Percentiles rank a stretch among this genome's conserved stretches.
Evolutionary conservation across 2,329 filamentous ascomycete genomes (phyloP).

Genomic region (Ceratocystis harringtonii): DNA sequence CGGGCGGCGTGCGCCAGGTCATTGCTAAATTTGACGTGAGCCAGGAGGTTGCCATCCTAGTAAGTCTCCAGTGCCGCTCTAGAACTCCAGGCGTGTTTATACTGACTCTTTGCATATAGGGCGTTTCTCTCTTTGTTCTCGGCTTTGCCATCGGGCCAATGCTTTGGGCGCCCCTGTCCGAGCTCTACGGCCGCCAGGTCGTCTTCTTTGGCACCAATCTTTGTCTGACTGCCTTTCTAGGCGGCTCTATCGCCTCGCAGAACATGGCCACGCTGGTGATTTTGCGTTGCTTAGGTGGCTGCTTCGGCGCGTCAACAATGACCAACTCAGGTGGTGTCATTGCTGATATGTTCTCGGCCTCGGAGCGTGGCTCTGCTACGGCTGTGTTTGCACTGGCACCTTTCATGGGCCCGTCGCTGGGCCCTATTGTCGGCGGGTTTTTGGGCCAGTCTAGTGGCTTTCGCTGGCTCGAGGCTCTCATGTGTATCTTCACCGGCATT

Average conservation of each 20-base stretch:
- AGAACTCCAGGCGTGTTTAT: neutral
- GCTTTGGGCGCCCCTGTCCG: conserved; percentile 51
- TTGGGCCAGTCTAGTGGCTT: conserved; percentile 44
- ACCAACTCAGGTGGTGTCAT: conserved; percentile 49
- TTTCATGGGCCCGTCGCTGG: conserved; percentile 45
- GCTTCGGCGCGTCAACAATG: conserved; percentile 47
- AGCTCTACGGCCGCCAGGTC: conserved; percentile 46
- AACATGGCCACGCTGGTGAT: conserved; percentile 46
- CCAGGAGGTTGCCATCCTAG: conserved; percentile 38
- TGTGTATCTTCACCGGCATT: conserved; percentile 44
- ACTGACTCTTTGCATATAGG: conserved; percentile 20
- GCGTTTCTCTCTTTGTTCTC: conserved; percentile 48
- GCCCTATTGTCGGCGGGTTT: conserved; percentile 50
- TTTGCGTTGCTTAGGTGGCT: conserved; percentile 53
- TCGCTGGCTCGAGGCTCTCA: conserved; percentile 50
- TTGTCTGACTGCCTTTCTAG: conserved; percentile 46
- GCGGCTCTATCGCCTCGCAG: conserved; percentile 39
- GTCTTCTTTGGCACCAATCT: conserved; percentile 45
- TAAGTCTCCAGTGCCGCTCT: conserved; percentile 1
- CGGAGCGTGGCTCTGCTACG: conserved; percentile 42
- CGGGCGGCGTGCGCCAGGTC: conserved; percentile 40
- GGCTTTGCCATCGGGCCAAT: conserved; percentile 48
- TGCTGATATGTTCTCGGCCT: conserved; percentile 45
- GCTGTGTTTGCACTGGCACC: conserved; percentile 47
- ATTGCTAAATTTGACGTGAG: conserved; percentile 38